Base-by-base conservation (phyloP, 352 stramenopile species). In the Thraustochytrium striatum region DNA sequence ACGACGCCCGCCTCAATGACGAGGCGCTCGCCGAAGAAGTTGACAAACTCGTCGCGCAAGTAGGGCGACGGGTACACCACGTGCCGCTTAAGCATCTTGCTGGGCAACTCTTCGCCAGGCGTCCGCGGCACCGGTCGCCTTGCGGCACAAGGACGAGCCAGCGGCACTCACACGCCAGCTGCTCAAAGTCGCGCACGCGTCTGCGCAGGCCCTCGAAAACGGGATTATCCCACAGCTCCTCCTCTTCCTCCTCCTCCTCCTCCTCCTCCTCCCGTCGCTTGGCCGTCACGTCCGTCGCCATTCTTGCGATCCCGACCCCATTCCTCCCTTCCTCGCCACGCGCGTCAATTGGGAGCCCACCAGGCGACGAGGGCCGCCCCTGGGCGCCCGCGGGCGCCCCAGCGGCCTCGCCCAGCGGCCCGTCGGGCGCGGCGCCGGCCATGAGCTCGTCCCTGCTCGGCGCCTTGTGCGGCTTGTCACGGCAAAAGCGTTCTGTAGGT, bases 61-160 rank as follows among this genome's bases (percentile, higher is more conserved):
- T 75, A 75, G 8, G 65, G 65, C 30, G 65, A 75, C 25, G 2
- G 33, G 30, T 62, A 38, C 13, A 75, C 52, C 16, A 75, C 65
- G 39, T 75, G 65, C 50, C 52, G 65, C 0, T 61, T 21, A 28
- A 75, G 13, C 11, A 19, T 61, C 13, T 32, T 75, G 9, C 11
- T 32, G 11, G 44, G 11, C 50, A 9, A 11, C n/a, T 68, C 25
- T 7, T 30, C 16, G 32, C 35, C 35, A 7, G 35, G 32, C 8
- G 13, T 9, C 7, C 7, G 33, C 1, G 52, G 44, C 11, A 32
- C 43, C n/a, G 65, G n/a, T 19, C 16, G 35, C 2, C 8, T 75
- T 16, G 25, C 32, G 65, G 65, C 16, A 75, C 52, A 21, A 75
- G 36, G 25, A 75, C 13, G 39, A 61, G 25, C 65, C 65, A 75